phyloP scores from a whole-genome alignment of 169 alveolate species.

The Amoebophrya sp. region DNA sequence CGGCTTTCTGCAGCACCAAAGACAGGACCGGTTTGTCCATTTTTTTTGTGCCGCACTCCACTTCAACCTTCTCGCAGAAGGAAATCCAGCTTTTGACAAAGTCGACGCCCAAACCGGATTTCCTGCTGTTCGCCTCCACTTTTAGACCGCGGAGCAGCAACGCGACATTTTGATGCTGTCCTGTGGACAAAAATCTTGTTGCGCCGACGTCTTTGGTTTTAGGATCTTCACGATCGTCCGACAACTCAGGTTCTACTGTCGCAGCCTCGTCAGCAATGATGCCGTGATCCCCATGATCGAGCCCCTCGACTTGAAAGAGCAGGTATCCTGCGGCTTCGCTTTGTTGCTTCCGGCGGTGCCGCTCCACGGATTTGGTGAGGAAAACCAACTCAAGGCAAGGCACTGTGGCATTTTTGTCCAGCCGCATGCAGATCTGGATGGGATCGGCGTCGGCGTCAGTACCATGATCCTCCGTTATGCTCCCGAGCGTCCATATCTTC shows the following conservation, averaged over 20 bases:
- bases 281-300: background rate
- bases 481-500: background rate
- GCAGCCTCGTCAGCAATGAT: too few relatives aligned
- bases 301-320: background rate
- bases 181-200: too few relatives aligned
- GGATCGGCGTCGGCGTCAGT: background rate
- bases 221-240: too few relatives aligned
- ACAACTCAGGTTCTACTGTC: too few relatives aligned
- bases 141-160: too few relatives aligned
- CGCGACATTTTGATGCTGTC: too few relatives aligned
- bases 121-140: too few relatives aligned
- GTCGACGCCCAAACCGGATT: too few relatives aligned
- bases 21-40: background rate
- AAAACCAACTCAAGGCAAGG: slow-evolving; percentile 7
- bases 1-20: background rate
- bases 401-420: background rate
- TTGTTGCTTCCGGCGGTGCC: background rate
- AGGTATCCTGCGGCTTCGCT: background rate
- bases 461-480: too few relatives aligned
- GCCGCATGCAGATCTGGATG: background rate
- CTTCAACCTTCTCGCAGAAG: too few relatives aligned
- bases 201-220: too few relatives aligned
- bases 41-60: background rate
- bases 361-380: background rate
- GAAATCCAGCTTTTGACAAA: too few relatives aligned